Evolutionary conservation across 176 grass and related monocot species (phyloP).

Genomic region (Carex kokanica): DNA sequence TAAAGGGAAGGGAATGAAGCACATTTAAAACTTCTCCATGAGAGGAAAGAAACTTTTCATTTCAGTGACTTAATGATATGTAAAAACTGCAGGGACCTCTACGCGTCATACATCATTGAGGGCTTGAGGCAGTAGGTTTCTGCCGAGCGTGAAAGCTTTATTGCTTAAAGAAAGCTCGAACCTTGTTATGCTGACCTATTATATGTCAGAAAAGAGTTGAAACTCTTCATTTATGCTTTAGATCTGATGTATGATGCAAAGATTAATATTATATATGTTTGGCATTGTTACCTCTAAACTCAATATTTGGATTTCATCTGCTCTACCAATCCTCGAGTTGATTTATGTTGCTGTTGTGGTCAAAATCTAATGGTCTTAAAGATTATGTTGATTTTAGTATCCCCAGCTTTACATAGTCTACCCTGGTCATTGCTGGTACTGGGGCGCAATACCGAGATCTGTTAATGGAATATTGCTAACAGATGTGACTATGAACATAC

Average conservation of each 20-base stretch:
- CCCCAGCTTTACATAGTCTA: neutral
- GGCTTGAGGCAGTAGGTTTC: constrained; percentile 61
- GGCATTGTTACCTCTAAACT: neutral
- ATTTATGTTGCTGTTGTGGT: neutral
- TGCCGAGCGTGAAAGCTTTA: neutral
- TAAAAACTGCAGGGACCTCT: constrained; percentile 65
- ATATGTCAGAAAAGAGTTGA: neutral
- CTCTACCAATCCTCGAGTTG: neutral
- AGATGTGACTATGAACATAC: neutral
- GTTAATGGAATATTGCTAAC: neutral
- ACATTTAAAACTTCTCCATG: neutral
- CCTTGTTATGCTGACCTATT: neutral
- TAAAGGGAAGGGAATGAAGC: neutral
- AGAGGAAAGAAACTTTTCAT: neutral
- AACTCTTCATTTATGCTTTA: neutral
- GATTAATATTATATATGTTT: neutral
- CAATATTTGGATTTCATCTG: neutral
- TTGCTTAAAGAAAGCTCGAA: neutral
- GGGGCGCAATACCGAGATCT: neutral
- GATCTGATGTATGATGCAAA: neutral
- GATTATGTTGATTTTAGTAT: neutral
- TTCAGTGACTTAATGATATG: neutral
- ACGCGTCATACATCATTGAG: constrained; percentile 79
- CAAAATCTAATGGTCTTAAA: neutral
- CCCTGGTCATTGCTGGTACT: neutral